A percentile compares a stretch with the other conserved stretches of the same genome.
Conservation (phyloP, 495 filamentous ascomycete species). For the Lindgomyces ingoldianus region DNA sequence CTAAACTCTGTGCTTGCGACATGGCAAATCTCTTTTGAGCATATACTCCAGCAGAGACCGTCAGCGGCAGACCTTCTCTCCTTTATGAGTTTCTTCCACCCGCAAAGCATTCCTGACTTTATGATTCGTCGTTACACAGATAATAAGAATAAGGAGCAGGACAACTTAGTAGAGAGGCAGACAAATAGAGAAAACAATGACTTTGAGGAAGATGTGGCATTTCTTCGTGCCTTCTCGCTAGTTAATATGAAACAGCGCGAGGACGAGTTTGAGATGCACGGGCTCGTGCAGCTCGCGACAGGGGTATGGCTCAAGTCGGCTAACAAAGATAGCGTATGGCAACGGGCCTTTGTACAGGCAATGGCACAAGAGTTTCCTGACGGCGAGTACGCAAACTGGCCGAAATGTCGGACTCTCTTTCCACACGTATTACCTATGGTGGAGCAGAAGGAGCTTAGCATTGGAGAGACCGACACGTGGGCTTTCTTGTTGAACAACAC, state of each 20-base stretch:
- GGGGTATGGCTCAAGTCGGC: slow-evolving; percentile 46
- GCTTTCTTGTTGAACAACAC: slow-evolving; percentile 12
- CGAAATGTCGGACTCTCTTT: slow-evolving; percentile 13
- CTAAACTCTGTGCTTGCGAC: slow-evolving; percentile 45
- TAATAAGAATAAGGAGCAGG: slow-evolving; percentile 15
- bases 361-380: slow-evolving; percentile 12
- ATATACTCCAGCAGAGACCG: slow-evolving; percentile 41
- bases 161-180: neutral
- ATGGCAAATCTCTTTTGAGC: slow-evolving; percentile 54
- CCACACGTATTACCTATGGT: slow-evolving; percentile 22
- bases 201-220: slow-evolving; percentile 19
- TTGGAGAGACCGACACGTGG: slow-evolving; percentile 13
- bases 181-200: slow-evolving; percentile 9
- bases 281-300: slow-evolving; percentile 51
- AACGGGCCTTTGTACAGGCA: slow-evolving; percentile 3
- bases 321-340: slow-evolving; percentile 3
- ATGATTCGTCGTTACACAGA: slow-evolving; percentile 31
- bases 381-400: slow-evolving; percentile 27
- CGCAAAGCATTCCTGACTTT: slow-evolving; percentile 33
- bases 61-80: slow-evolving; percentile 34
- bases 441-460: neutral
- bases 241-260: slow-evolving; percentile 4
- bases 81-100: slow-evolving; percentile 38
- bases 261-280: slow-evolving; percentile 50
- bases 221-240: slow-evolving; percentile 25